Conservation (phyloP, 2,329 filamentous ascomycete species). For the Cryphonectria carpinicola region DNA sequence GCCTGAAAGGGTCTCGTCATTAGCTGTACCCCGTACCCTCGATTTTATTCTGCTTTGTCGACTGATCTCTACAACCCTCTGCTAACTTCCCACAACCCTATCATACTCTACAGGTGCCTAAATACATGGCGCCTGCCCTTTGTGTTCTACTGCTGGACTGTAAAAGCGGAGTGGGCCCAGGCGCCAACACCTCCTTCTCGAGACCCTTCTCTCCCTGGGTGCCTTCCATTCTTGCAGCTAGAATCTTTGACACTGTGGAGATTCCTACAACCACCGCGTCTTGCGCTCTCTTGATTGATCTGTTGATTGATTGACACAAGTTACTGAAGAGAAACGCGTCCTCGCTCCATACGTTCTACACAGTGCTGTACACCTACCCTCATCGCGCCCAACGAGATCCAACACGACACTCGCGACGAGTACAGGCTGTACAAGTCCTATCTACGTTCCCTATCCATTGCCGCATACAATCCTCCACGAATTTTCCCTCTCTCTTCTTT, state of each 20-base stretch:
- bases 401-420: background rate
- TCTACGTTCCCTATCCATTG: background rate
- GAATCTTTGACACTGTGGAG: background rate
- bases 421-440: background rate
- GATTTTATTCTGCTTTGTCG: too few species aligned
- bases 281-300: background rate
- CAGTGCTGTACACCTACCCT: background rate
- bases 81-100: background rate
- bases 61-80: background rate
- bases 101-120: background rate
- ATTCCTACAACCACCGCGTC: background rate
- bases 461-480: background rate
- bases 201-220: background rate
- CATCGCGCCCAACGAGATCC: background rate
- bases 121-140: background rate
- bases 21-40: too few species aligned
- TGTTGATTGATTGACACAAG: background rate
- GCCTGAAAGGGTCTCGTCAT: too few species aligned
- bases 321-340: background rate
- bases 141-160: background rate
- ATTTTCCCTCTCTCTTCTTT: background rate
- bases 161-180: background rate
- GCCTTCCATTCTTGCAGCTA: background rate
- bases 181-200: background rate
- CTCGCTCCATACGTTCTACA: background rate